Evolutionary conservation across 1,284 basidiomycete species (phyloP).

Genomic region (Pyrrhoderma noxium): DNA sequence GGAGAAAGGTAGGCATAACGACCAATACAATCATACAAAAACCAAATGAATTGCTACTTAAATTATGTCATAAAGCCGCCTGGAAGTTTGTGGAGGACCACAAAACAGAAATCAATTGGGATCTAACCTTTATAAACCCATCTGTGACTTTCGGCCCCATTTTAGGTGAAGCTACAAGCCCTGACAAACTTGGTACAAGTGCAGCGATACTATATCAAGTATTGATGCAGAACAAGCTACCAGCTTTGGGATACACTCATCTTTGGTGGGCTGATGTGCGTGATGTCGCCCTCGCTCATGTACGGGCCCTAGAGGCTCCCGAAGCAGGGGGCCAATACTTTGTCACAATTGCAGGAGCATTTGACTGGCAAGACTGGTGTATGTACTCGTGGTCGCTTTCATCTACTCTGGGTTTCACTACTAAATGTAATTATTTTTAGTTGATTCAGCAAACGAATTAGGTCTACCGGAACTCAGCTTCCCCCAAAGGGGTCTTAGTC

Average conservation of each 20-base stretch:
- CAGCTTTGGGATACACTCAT: conserved; percentile 20
- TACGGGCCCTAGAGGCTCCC: conserved; percentile 33
- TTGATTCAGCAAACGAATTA: conserved; percentile 8
- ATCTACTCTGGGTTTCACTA: neutral
- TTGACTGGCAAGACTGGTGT: conserved; percentile 18
- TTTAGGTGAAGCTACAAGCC: conserved; percentile 23
- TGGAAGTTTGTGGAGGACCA: conserved; percentile 55
- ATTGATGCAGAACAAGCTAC: neutral
- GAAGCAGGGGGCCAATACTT: conserved; percentile 38
- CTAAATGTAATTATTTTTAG: conserved; percentile 1
- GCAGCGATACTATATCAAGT: neutral
- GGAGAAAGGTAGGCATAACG: too few species aligned
- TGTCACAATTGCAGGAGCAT: conserved; percentile 28
- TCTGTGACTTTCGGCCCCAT: conserved; percentile 39
- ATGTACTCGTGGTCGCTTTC: conserved; percentile 14
- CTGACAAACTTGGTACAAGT: neutral
- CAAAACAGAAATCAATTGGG: conserved; percentile 42
- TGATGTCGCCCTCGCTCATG: conserved; percentile 39
- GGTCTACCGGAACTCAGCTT: conserved; percentile 4
- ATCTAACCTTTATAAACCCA: conserved; percentile 50
- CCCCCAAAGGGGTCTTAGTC: conserved; percentile 9
- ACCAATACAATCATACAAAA: too few species aligned
- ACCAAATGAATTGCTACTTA: too few species aligned
- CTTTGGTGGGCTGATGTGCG: conserved; percentile 38
- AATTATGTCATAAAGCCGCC: conserved; percentile 26